Conservation (phyloP, 2,329 filamentous ascomycete genomes). For the Hymenoscyphus occultus region DNA sequence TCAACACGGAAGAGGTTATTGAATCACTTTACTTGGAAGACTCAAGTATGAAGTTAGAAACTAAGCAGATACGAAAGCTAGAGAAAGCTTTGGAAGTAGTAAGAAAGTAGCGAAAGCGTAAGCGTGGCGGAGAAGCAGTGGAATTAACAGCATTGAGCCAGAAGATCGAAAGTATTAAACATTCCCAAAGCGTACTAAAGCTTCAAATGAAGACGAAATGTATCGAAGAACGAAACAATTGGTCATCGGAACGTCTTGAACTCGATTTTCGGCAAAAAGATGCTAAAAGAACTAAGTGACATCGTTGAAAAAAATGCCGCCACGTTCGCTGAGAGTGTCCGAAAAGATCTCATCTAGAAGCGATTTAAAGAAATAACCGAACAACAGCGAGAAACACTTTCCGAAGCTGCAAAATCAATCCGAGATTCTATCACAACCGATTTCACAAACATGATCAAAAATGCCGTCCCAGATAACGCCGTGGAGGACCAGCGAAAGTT, state of each 20-base stretch:
- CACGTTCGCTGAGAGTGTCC: background rate
- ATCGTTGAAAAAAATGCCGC: background rate
- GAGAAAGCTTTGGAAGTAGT: too few relatives aligned
- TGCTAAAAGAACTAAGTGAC: background rate
- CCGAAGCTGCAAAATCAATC: background rate
- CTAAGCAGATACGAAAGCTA: too few relatives aligned
- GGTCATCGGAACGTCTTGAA: background rate
- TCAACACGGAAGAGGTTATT: background rate
- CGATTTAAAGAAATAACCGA: background rate
- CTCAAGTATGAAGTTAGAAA: constrained; percentile 19
- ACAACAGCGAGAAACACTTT: background rate
- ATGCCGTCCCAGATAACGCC: background rate
- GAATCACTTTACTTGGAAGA: background rate
- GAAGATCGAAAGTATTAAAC: too few relatives aligned
- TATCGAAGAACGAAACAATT: background rate
- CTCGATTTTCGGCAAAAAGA: background rate
- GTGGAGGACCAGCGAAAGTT: background rate
- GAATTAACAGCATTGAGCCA: background rate
- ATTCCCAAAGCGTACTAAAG: background rate
- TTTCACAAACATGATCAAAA: background rate
- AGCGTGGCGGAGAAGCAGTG: background rate
- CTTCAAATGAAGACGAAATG: background rate
- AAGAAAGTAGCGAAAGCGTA: constrained; percentile 11
- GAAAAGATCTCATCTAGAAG: background rate
- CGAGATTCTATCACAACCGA: background rate